These are phyloP conservation scores for Tricholoma flavovirens DNA, from an alignment of 768 basidiomycete species.

Conservation along the genomic window DNA sequence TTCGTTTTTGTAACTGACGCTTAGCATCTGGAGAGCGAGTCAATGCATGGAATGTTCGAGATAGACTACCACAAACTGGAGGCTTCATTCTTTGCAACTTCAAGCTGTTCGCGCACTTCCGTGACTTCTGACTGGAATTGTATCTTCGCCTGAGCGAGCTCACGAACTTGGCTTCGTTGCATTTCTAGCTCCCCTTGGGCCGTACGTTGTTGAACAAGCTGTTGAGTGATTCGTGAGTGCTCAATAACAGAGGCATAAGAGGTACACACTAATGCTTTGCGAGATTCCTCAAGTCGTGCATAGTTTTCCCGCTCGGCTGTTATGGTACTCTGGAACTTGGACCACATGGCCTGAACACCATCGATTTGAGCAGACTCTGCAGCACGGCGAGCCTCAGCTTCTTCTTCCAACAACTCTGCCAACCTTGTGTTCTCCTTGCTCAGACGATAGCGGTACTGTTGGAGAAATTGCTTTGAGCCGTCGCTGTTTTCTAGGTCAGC, in stretches of 20 bases:
- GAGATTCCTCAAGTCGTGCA: constrained; percentile 59
- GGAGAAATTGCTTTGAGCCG: constrained; percentile 58
- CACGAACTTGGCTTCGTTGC: constrained; percentile 56
- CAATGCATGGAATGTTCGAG: background rate
- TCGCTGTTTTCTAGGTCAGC: constrained; percentile 59
- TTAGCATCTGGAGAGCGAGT: constrained; percentile 39
- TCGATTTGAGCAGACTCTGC: constrained; percentile 60
- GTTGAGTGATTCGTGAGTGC: constrained; percentile 2
- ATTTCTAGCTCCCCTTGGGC: constrained; percentile 61
- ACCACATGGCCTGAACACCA: constrained; percentile 61
- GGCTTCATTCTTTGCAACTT: constrained; percentile 53
- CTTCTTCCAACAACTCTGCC: constrained; percentile 52
- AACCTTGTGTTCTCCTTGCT: constrained; percentile 53
- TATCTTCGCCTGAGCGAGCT: constrained; percentile 50
- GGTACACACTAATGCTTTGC: constrained; percentile 56
- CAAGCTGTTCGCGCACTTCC: constrained; percentile 51
- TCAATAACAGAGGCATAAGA: background rate
- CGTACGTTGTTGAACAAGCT: constrained; percentile 65
- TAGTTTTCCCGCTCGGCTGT: constrained; percentile 57
- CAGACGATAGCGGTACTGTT: constrained; percentile 50
- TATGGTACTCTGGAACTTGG: constrained; percentile 56
- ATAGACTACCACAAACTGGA: constrained; percentile 34
- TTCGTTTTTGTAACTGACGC: constrained; percentile 49
- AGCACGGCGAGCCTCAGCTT: constrained; percentile 54
- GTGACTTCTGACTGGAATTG: constrained; percentile 50